Evolutionary conservation across 73 alveolate genomes (phyloP), one percentile per base, ranked within the genome.

Genomic region (Paramecium bursaria): DNA sequence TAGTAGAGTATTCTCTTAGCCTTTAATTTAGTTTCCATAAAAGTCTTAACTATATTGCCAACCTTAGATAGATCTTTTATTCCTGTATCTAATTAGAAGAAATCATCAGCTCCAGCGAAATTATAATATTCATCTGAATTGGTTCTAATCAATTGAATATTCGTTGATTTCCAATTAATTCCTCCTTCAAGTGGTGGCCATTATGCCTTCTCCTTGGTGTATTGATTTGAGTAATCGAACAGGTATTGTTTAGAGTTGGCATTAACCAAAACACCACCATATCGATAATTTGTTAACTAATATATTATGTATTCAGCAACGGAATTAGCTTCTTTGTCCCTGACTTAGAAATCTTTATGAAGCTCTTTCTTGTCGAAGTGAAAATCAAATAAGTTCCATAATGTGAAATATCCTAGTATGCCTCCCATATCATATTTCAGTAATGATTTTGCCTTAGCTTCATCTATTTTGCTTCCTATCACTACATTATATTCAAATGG

Each of bases 351-450:
- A 7, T 67, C 44, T 1, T 26, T 21, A 67, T 10, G 33, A 6
- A 67, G 35, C 3, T 14, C 46, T 67, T 67, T 67, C 22, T 42
- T 42, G 44, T 67, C 33, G 13, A 67, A 42, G 44, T 67, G 55
- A 67, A 25, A 22, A 15, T 67, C 82, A 67, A 21, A 67, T 42
- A 67, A 21, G 13, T 67, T 67, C 21, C 82, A 15, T 15, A 67
- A 19, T 1, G 82, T 39, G 44, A 39, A 67, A 22, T 67, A 67
- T 67, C 82, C 82, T 39, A 67, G 44, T 67, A 67, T 67, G 7
- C 82, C 82, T 7, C 82, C 82, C 82, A 67, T 67, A n/a, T 67
- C 82, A 67, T 39, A 67, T 21, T 67, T n/a, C 11, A 67, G 44
- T 67, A 67, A 10, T 39, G 33, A 4, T 42, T 33, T 21, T 35